Conservation (phyloP, 495 filamentous ascomycete species). For the Penicillium riverlandense region DNA sequence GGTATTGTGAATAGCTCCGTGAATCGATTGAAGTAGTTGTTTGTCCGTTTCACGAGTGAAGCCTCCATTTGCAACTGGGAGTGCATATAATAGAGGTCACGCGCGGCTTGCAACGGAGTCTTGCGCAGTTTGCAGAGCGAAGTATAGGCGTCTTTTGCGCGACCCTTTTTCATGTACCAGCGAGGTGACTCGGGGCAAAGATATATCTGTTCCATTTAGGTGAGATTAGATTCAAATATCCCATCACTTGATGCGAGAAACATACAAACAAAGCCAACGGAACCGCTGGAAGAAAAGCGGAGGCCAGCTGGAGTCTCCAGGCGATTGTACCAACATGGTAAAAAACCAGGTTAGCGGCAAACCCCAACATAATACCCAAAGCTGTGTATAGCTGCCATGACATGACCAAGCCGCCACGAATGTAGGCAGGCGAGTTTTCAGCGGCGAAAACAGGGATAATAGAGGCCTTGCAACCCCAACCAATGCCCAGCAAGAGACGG, state of each 20-base stretch:
- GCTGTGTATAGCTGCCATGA: conserved; percentile 83
- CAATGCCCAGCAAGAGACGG: conserved; percentile 62
- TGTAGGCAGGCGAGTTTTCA: conserved; percentile 65
- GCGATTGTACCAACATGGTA: conserved; percentile 45
- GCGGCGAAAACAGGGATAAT: conserved; percentile 69
- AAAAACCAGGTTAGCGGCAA: conserved; percentile 63
- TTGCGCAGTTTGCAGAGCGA: conserved; percentile 57
- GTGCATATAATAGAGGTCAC: conserved; percentile 72
- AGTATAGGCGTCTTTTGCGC: conserved; percentile 53
- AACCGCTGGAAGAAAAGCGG: conserved; percentile 70
- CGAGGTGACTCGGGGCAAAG: conserved; percentile 53
- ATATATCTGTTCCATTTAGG: conserved; percentile 20
- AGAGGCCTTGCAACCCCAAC: conserved; percentile 55
- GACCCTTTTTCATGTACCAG: conserved; percentile 58
- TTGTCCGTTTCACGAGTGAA: conserved; percentile 20
- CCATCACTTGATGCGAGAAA: no score
- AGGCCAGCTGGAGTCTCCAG: conserved; percentile 75
- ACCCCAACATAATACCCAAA: conserved; percentile 71
- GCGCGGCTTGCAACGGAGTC: conserved; percentile 60
- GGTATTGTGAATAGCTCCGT: conserved; percentile 51
- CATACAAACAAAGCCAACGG: conserved; percentile 19
- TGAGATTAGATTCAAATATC: no score
- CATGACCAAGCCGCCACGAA: conserved; percentile 79
- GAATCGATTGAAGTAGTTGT: conserved; percentile 41
- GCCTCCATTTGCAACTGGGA: conserved; percentile 41